Conservation (phyloP, 306 rosid species). For the Cucumis hystrix region DNA sequence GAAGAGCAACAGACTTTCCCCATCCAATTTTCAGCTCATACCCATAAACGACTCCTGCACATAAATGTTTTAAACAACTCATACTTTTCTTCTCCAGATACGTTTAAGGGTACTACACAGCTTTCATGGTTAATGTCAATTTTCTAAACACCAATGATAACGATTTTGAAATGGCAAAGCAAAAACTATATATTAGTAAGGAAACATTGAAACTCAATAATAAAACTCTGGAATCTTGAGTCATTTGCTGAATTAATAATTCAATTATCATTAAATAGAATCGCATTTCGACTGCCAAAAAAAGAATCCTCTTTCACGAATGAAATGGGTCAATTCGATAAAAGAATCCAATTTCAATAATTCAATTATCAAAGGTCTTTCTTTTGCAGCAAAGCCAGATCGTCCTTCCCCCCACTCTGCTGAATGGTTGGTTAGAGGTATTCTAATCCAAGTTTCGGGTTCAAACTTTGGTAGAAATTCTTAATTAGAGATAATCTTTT, state of each 20-base stretch:
- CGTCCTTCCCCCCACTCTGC: background rate
- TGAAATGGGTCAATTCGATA: no score
- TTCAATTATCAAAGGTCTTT: background rate
- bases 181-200: no score
- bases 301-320: no score
- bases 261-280: no score
- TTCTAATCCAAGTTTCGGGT: background rate
- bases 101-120: background rate
- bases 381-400: background rate
- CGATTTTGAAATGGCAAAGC: no score
- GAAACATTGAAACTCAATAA: no score
- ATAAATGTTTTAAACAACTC: conserved; percentile 11
- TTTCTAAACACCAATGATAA: background rate
- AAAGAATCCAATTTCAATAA: no score
- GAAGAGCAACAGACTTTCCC: conserved; percentile 97
- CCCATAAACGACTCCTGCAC: conserved; percentile 93
- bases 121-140: background rate
- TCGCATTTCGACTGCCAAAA: no score
- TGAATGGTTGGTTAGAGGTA: background rate
- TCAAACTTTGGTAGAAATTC: background rate
- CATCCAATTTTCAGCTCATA: conserved; percentile 98
- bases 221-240: no score
- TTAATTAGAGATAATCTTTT: background rate
- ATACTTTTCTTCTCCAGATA: background rate
- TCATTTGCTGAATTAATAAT: no score